Base-by-base conservation (phyloP, 1,139 yeast genomes). In the Saccharomyces hybrid region DNA sequence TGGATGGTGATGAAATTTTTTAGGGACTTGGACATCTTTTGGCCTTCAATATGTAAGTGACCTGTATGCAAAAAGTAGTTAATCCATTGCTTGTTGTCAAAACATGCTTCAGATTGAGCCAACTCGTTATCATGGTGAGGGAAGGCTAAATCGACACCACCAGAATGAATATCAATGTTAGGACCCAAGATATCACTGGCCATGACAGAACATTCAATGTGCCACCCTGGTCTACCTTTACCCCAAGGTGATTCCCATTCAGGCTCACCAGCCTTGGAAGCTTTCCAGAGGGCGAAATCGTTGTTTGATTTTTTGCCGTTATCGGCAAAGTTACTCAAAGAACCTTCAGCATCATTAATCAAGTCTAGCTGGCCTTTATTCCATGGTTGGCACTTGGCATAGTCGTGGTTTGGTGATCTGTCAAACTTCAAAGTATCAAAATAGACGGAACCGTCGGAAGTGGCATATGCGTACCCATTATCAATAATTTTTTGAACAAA, bases 81-180 rank as follows among this genome's bases (percentile, higher is more conserved):
- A 54, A 93, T 89, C 99, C 99, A 93, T 73, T 95, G 99, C 53
- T 81, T 75, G 71, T 88, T 85, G 65, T 88, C 89, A 70, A 78
- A 93, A 71, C 84, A 86, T 4, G 98, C 99, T 73, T 93, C 99
- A 29, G 95, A 81, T 74, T 93, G 99, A 1, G 99, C 99, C 63
- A 93, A 77, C 74, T 93, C 99, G 67, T 93, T 93, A 72, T 93
- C 99, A 73, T 93, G 99, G 71, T 93, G 99, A n/a, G 99, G 99
- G 77, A 93, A 95, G 31, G 98, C 97, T 66, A 93, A 79, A 73
- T 93, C 99, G 57, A 93, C 83, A 61, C 99, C 99, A 55, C 99
- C 99, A 24, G 96, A 85, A 71, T 93, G 99, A 62, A 93, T 89
- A 72, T 93, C 99, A 79, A 95, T 86, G 56, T 79, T 78, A 38